Conservation (phyloP, 2,329 filamentous ascomycete genomes). For the Fusarium falciforme region DNA sequence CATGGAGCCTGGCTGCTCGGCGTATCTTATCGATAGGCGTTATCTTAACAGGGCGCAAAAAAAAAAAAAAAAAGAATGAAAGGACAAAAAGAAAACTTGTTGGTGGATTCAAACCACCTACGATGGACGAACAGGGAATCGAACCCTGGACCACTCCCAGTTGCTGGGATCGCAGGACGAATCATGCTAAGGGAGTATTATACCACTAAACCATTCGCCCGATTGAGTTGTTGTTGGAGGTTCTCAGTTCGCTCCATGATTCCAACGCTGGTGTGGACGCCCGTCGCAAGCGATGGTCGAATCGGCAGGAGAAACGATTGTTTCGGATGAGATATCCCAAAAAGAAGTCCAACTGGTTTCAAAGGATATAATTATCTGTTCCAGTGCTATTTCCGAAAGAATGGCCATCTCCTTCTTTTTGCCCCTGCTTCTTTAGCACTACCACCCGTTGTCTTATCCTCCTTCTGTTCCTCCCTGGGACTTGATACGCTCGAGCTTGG, state of each 20-base stretch:
- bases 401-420: background rate
- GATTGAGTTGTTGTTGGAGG: background rate
- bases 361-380: background rate
- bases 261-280: background rate
- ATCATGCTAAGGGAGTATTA: conserved; percentile 1
- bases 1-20: background rate
- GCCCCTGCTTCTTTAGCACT: background rate
- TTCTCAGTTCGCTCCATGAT: background rate
- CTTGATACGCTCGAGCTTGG: background rate
- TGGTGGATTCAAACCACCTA: background rate
- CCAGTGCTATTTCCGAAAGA: background rate
- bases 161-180: background rate
- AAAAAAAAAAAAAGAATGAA: background rate
- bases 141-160: background rate
- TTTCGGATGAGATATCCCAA: background rate
- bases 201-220: conserved; percentile 1
- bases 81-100: background rate
- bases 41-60: background rate
- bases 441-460: background rate
- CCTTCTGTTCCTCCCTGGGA: background rate
- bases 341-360: background rate
- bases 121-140: background rate
- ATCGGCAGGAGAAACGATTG: background rate
- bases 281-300: background rate
- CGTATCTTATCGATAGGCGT: background rate